Conservation (phyloP, 176 grass and related monocot genomes). For the Ensete glaucum region DNA sequence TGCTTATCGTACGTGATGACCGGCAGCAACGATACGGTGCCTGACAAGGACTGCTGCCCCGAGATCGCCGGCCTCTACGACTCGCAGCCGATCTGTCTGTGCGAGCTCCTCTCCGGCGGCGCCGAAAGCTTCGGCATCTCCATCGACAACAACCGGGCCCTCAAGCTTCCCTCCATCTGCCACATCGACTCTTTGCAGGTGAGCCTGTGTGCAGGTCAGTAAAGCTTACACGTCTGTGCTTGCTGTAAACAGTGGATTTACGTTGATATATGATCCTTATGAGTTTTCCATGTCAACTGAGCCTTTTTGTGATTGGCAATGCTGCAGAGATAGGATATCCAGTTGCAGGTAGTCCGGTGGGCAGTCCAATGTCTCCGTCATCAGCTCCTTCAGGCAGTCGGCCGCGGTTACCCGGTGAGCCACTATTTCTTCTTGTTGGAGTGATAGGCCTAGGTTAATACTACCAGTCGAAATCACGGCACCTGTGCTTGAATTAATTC, state of each 20-base stretch:
- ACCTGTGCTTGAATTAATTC: neutral
- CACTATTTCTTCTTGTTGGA: neutral
- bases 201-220: slow-evolving; percentile 51
- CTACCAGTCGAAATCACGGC: neutral
- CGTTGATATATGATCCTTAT: neutral
- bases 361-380: neutral
- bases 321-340: slow-evolving; percentile 1
- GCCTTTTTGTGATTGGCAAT: too few relatives aligned
- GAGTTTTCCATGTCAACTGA: too few relatives aligned
- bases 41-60: slow-evolving; percentile 78
- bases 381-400: neutral
- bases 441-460: neutral
- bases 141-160: slow-evolving; percentile 61
- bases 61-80: slow-evolving; percentile 70
- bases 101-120: slow-evolving; percentile 58
- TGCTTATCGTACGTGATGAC: slow-evolving; percentile 63
- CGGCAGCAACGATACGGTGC: slow-evolving; percentile 48
- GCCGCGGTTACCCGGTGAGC: neutral
- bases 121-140: slow-evolving; percentile 50
- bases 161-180: slow-evolving; percentile 72
- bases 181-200: slow-evolving; percentile 45
- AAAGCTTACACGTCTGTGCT: neutral
- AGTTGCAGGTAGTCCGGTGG: neutral
- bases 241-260: neutral
- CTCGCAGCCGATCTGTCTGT: slow-evolving; percentile 72